phyloP scores from a whole-genome alignment of 2,329 filamentous ascomycete genomes.

The Aureobasidium sp. region DNA sequence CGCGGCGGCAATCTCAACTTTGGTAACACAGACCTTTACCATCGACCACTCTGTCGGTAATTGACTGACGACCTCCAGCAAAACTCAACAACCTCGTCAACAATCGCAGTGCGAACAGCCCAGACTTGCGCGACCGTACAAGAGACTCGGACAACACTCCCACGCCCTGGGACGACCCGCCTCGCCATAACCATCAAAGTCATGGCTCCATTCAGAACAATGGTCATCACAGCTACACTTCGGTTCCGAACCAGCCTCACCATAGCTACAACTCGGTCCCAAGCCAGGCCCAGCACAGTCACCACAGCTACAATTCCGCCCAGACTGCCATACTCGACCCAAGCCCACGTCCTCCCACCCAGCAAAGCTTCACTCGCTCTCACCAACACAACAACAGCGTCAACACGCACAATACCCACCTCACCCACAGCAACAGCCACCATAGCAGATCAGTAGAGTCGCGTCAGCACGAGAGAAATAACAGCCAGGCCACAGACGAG shows the following conservation, averaged over 20 bases:
- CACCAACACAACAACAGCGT: conserved; percentile 9
- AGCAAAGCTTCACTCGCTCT: conserved; percentile 1
- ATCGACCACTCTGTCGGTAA: not conserved
- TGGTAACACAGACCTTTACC: conserved; percentile 8
- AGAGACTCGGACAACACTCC: conserved; percentile 43
- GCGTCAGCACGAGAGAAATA: conserved; percentile 60
- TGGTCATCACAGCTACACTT: not conserved
- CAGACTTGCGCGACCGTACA: conserved; percentile 21
- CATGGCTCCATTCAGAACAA: not conserved
- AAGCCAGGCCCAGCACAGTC: too few relatives aligned
- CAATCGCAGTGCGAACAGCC: conserved; percentile 62
- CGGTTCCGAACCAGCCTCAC: not conserved
- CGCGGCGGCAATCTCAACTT: conserved; percentile 74
- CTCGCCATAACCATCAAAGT: not conserved
- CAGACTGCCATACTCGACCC: conserved; percentile 4
- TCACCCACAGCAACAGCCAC: not conserved
- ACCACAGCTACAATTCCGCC: conserved; percentile 4
- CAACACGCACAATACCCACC: conserved; percentile 2
- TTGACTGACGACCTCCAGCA: conserved; percentile 47
- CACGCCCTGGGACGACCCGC: conserved; percentile 55
- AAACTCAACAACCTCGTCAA: conserved; percentile 92
- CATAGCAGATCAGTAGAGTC: not conserved
- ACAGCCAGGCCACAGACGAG: conserved; percentile 68
- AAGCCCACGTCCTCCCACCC: conserved; percentile 6
- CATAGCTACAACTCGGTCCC: conserved; percentile 1